Evolutionary conservation across 192 early-diverging fungal genomes (phyloP).

Genomic region (Phycomyces nitens): DNA sequence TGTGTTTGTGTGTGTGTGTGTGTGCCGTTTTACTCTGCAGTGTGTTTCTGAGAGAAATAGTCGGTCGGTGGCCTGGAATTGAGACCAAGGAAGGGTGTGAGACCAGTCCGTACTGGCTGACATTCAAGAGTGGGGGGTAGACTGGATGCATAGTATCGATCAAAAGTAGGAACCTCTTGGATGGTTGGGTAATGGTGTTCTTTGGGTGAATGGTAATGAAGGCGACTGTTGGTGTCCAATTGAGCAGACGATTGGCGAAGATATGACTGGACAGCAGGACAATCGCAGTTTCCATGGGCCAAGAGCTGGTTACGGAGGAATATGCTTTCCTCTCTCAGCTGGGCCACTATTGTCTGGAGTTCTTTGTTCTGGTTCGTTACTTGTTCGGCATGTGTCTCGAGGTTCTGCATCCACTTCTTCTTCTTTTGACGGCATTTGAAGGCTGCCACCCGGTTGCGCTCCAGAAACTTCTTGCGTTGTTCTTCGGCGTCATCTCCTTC

Average conservation of each 20-base stretch:
- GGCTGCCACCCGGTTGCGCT: constrained; percentile 30
- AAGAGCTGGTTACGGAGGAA: constrained; percentile 31
- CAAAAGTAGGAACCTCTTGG: too few relatives aligned
- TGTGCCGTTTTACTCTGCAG: not conserved
- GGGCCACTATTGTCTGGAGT: constrained; percentile 20
- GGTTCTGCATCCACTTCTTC: constrained; percentile 35
- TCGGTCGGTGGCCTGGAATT: constrained; percentile 4
- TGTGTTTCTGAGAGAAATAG: constrained; percentile 1
- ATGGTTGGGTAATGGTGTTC: too few relatives aligned
- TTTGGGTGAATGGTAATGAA: too few relatives aligned
- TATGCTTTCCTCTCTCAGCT: constrained; percentile 31
- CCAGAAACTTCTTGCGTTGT: constrained; percentile 19
- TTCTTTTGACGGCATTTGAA: constrained; percentile 39
- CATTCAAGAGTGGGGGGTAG: too few relatives aligned
- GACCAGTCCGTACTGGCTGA: constrained; percentile 10
- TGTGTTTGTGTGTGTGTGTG: too few relatives aligned
- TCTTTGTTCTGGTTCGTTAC: constrained; percentile 22
- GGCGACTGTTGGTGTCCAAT: not conserved
- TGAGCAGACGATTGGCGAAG: constrained; percentile 21
- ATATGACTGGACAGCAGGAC: constrained; percentile 23
- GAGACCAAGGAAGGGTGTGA: constrained; percentile 13
- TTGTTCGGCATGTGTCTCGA: constrained; percentile 29
- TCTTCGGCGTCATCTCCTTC: constrained; percentile 30
- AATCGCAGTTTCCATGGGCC: constrained; percentile 31
- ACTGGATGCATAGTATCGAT: too few relatives aligned